Evolutionary conservation across 208 protist genomes (phyloP).

Genomic region (Trypanosomatidae sp.): DNA sequence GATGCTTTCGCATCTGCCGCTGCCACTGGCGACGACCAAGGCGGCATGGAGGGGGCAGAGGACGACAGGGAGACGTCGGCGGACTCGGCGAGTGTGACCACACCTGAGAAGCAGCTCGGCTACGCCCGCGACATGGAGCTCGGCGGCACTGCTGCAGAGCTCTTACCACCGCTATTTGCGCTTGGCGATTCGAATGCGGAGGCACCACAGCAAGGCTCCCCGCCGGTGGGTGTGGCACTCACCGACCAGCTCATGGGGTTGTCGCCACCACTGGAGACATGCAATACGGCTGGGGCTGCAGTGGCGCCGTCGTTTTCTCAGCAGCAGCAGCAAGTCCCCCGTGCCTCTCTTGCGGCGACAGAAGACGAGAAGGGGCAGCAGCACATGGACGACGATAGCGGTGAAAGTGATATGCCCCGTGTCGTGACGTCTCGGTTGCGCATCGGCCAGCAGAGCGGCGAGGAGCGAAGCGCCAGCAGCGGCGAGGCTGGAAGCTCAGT

Average conservation of each 20-base stretch:
- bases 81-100: conserved; percentile 10
- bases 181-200: background rate
- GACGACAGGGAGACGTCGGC: conserved; percentile 1
- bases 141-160: background rate
- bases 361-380: background rate
- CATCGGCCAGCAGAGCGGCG: background rate
- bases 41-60: background rate
- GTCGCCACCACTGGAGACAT: background rate
- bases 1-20: background rate
- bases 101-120: conserved; percentile 23
- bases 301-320: background rate
- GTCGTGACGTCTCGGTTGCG: background rate
- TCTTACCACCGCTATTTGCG: background rate
- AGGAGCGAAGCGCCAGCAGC: background rate
- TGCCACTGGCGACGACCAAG: background rate
- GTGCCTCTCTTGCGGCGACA: background rate
- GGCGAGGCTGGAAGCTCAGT: background rate
- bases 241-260: conserved; percentile 17
- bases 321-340: background rate
- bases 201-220: background rate
- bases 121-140: background rate
- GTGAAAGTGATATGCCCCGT: background rate
- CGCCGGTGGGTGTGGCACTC: conserved; percentile 8
- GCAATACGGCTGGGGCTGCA: background rate
- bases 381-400: background rate